Base-by-base conservation (phyloP, 345 rosid genomes). In the Moricandia arvensis region DNA sequence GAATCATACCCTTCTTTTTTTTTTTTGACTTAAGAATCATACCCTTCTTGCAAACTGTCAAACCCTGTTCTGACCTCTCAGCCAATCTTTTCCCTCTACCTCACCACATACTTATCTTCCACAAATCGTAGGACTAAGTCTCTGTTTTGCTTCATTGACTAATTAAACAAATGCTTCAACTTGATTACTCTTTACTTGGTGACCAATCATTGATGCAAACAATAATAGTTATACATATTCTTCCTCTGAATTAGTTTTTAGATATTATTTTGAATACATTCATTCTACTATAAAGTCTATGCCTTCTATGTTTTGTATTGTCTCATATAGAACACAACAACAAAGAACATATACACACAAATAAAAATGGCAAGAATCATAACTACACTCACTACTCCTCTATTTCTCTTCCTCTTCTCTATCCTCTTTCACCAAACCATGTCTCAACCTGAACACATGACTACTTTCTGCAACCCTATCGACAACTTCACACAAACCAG, bases 371-470 rank as follows among this genome's bases (percentile, higher is more conserved):
- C 65, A 33, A 61, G 43, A 61, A 61, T 1, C 43, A 33, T 15
- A 16, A 8, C 0, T 33, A 34, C 43, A 33, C n/a, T 33, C 43
- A 15, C 24, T 8, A 4, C 43, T 7, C 21, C 63, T 61, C 65
- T 61, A 4, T 15, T 61, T 16, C 33, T 8, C 65, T 15, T 61
- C 62, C 0, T 73, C 7, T 12, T 74, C 12, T 62, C 61, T 72
- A 1, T 65, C 5, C 45, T 74, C n/a, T 57, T 31, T 29, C 2
- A 65, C 59, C 59, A 41, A 41, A 74, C 34, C 47, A 11, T 74
- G 66, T 74, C 71, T 15, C 77, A 74, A 58, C 66, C 59, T 65
- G 15, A 51, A 35, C 51, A 51, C 53, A 6, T 65, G 12, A 1
- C 0, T 53, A 74, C 72, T 17, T 74, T 57, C 11, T 74, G 77